These are phyloP conservation scores for Fusarium tuaranense DNA, from an alignment of 2,329 filamentous ascomycete species.

Conservation along the genomic window DNA sequence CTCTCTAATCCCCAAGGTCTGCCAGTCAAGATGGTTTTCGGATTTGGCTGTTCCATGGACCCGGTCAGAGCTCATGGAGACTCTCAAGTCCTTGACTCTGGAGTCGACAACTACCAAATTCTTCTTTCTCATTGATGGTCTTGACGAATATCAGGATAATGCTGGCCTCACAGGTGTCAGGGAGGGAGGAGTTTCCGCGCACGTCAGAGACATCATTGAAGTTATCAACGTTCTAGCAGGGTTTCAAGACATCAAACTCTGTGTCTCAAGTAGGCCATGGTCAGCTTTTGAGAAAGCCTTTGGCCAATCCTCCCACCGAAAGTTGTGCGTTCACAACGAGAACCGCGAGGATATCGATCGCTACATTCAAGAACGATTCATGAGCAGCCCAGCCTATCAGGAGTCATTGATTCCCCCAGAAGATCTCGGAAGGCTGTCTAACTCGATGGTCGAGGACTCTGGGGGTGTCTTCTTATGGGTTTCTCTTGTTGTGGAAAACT, in stretches of 20 bases:
- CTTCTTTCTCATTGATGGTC: neutral
- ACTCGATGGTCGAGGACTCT: neutral
- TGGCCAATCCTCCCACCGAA: neutral
- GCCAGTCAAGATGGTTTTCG: neutral
- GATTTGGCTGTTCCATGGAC: neutral
- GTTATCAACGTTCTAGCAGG: neutral
- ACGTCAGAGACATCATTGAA: neutral
- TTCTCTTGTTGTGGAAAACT: neutral
- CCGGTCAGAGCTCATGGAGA: neutral
- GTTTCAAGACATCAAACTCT: neutral
- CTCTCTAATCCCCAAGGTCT: neutral
- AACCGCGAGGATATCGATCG: neutral
- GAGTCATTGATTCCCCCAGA: neutral
- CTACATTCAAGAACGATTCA: neutral
- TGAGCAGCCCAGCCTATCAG: neutral
- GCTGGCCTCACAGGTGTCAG: neutral
- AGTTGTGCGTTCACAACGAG: neutral
- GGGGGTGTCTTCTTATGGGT: neutral
- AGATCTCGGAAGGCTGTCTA: neutral
- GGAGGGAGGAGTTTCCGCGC: neutral
- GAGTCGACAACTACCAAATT: neutral
- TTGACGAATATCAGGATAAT: neutral
- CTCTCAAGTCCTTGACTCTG: neutral
- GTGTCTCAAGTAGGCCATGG: neutral
- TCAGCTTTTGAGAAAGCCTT: neutral